These are phyloP conservation scores for Protomyces inundatus DNA, from an alignment of 1,139 yeast species.

Conservation along the genomic window DNA sequence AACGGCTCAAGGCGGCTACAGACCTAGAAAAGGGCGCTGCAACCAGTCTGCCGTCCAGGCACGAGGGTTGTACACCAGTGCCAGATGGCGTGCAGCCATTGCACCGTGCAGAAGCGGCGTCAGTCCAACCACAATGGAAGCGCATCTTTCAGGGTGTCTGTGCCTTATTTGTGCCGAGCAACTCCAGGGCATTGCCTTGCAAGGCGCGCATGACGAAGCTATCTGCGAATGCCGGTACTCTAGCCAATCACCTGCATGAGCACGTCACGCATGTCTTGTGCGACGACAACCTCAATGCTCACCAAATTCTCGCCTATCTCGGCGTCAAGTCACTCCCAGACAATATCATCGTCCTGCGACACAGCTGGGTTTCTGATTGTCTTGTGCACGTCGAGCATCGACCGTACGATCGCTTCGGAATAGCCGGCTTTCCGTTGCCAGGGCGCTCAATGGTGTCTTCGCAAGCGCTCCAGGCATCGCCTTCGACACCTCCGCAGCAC, in stretches of 20 bases:
- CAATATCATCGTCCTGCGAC: background rate
- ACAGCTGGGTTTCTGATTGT: background rate
- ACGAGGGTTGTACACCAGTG: no score
- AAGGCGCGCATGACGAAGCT: background rate
- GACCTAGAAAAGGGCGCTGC: no score
- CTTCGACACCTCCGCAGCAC: background rate
- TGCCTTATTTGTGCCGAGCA: no score
- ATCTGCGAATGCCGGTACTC: background rate
- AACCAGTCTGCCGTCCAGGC: no score
- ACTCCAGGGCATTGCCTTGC: background rate
- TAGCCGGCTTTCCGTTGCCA: background rate
- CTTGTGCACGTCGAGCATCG: background rate
- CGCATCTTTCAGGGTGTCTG: no score
- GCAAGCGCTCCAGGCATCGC: background rate
- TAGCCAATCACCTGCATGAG: background rate
- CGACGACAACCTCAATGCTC: background rate
- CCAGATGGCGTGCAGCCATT: no score
- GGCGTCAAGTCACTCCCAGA: background rate
- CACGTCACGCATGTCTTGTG: conserved; percentile 20
- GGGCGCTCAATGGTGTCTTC: background rate
- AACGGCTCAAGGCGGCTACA: no score
- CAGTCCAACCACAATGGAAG: no score
- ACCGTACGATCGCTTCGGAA: background rate
- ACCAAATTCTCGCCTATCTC: background rate
- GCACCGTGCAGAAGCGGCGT: no score